Evolutionary conservation across 495 filamentous ascomycete species (phyloP).

Genomic region (Barbatosphaeria neglecta): DNA sequence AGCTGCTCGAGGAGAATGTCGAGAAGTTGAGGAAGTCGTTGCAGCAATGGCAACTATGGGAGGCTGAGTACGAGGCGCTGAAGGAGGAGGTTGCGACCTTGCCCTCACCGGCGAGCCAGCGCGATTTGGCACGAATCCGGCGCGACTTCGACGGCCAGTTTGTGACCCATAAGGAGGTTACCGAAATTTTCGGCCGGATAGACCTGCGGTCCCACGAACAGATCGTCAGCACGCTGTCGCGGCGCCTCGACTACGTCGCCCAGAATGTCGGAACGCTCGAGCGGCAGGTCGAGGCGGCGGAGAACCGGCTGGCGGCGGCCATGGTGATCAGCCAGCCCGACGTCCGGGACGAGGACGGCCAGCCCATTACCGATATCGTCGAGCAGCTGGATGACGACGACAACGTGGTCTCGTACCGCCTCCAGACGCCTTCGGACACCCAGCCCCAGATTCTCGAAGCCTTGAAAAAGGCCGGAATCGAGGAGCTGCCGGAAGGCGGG

Average conservation of each 20-base stretch:
- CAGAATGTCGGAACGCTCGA: constrained; percentile 61
- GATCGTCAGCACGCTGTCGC: constrained; percentile 57
- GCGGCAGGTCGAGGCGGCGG: constrained; percentile 54
- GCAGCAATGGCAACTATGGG: constrained; percentile 78
- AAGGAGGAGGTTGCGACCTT: constrained; percentile 63
- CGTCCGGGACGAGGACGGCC: constrained; percentile 47
- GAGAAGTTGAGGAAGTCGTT: constrained; percentile 63
- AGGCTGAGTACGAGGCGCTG: constrained; percentile 80
- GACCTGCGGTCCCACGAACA: constrained; percentile 39
- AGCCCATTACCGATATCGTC: constrained; percentile 74
- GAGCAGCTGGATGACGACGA: constrained; percentile 90
- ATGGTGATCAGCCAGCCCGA: constrained; percentile 32
- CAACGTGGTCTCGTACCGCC: constrained; percentile 58
- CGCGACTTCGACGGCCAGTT: constrained; percentile 30
- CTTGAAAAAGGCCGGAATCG: constrained; percentile 53
- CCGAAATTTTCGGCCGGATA: constrained; percentile 49
- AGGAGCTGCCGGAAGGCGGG: constrained; percentile 7
- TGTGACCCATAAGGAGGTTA: constrained; percentile 44
- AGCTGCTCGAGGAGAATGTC: constrained; percentile 64
- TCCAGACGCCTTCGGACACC: constrained; percentile 48
- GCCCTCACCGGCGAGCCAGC: constrained; percentile 30
- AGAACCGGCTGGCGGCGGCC: constrained; percentile 52
- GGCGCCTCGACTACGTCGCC: constrained; percentile 77
- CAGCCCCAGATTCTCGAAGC: constrained; percentile 53
- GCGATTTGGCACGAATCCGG: constrained; percentile 29